These are phyloP conservation scores for Globisporangium splendens DNA, from an alignment of 352 stramenopile species.

Conservation along the genomic window DNA sequence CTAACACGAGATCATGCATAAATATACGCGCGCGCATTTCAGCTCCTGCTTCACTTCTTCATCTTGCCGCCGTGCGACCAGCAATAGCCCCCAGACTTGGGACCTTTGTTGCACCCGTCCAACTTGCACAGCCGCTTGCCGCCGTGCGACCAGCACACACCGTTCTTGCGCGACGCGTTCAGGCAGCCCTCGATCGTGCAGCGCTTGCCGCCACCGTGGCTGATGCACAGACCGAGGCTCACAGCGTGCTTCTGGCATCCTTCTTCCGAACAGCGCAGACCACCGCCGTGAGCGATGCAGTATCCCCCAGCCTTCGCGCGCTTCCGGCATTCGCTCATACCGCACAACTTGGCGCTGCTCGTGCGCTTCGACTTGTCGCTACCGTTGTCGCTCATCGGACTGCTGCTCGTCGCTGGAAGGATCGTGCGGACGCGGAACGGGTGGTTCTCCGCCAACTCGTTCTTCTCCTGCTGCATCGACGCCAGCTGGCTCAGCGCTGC, in stretches of 20 bases:
- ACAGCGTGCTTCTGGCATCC: conserved; percentile 79
- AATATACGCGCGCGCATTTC: conserved; percentile 14
- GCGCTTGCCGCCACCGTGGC: conserved; percentile 76
- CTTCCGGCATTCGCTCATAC: conserved; percentile 68
- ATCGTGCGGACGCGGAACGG: conserved; percentile 20
- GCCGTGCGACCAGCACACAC: conserved; percentile 78
- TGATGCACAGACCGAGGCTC: conserved; percentile 82
- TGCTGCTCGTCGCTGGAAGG: conserved; percentile 13
- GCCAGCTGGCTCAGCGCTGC: conserved; percentile 47
- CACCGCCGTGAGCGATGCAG: conserved; percentile 80
- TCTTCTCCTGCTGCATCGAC: conserved; percentile 23
- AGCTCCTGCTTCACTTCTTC: conserved; percentile 73
- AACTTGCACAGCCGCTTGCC: conserved; percentile 80
- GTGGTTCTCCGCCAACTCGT: conserved; percentile 1
- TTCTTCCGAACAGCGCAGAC: conserved; percentile 66
- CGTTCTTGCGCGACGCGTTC: conserved; percentile 79
- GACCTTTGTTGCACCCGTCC: conserved; percentile 75
- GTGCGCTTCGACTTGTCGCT: conserved; percentile 42
- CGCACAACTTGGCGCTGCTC: conserved; percentile 75
- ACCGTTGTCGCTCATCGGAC: conserved; percentile 9
- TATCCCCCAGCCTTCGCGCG: conserved; percentile 76
- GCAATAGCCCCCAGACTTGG: conserved; percentile 81
- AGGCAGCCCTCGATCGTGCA: conserved; percentile 72
- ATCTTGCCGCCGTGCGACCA: conserved; percentile 83
- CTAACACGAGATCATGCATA: conserved; percentile 9